Percentiles rank a stretch among this genome's conserved stretches.
Conservation (phyloP, 2,329 filamentous ascomycete species). For the Penicillium sp. region DNA sequence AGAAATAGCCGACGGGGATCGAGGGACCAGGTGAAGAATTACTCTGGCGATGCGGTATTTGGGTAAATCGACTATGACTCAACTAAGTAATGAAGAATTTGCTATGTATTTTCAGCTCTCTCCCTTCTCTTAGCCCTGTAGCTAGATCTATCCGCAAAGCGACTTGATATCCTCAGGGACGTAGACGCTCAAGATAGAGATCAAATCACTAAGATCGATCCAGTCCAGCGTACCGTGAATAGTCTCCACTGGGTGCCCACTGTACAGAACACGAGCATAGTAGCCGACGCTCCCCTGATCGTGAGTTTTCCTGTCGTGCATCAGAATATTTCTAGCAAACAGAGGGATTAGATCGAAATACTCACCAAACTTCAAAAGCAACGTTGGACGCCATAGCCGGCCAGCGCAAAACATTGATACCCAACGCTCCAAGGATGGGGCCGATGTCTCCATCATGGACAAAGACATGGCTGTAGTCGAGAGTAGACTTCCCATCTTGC, state of each 20-base stretch:
- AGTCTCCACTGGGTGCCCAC: constrained; percentile 31
- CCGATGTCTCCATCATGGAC: constrained; percentile 44
- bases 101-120: not conserved
- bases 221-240: constrained; percentile 35
- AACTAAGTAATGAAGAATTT: not conserved
- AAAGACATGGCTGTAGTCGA: constrained; percentile 40
- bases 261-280: constrained; percentile 35
- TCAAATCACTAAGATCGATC: constrained; percentile 26
- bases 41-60: not conserved
- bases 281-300: not conserved
- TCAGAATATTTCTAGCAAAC: not conserved
- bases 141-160: constrained; percentile 23
- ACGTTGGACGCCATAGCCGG: constrained; percentile 44
- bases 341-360: not conserved
- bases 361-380: constrained; percentile 43
- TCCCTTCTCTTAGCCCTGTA: not conserved
- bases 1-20: not conserved
- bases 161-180: constrained; percentile 30
- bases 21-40: not conserved
- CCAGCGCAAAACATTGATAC: constrained; percentile 41
- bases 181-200: constrained; percentile 30
- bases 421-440: constrained; percentile 37
- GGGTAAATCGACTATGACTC: no score
- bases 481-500: constrained; percentile 16
- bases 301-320: constrained; percentile 12